A percentile compares a stretch with the other conserved stretches of the same genome.
Evolutionary conservation across 1,284 basidiomycete species (phyloP).

Genomic region (Exobasidium cylindrosporum): DNA sequence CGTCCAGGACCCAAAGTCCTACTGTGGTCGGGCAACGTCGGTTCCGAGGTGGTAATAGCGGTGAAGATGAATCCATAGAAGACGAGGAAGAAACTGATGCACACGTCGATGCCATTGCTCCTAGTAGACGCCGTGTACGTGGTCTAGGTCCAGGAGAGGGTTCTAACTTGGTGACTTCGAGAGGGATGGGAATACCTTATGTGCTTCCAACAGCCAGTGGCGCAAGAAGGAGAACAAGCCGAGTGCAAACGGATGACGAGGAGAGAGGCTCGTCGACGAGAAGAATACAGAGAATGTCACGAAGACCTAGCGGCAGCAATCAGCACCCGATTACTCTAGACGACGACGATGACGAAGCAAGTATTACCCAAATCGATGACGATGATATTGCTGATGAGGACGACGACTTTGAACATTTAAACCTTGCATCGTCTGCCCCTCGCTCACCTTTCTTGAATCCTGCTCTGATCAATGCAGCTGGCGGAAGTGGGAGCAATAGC

Average conservation of each 20-base stretch:
- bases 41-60: slow-evolving; percentile 10
- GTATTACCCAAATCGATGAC: background rate
- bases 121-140: slow-evolving; percentile 14
- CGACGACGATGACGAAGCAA: slow-evolving; percentile 4
- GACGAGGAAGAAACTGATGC: slow-evolving; percentile 36
- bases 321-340: slow-evolving; percentile 1
- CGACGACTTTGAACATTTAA: slow-evolving; percentile 8
- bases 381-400: background rate
- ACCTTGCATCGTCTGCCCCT: background rate
- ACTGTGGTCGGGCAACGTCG: slow-evolving; percentile 2
- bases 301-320: background rate
- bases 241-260: slow-evolving; percentile 2
- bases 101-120: slow-evolving; percentile 46
- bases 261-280: background rate
- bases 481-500: slow-evolving; percentile 11
- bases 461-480: background rate
- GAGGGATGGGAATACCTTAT: background rate
- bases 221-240: slow-evolving; percentile 1
- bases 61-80: slow-evolving; percentile 23
- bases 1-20: background rate
- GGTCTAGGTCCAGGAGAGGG: background rate
- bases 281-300: background rate
- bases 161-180: background rate
- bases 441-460: slow-evolving; percentile 16
- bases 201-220: slow-evolving; percentile 11